phyloP scores from a whole-genome alignment of 495 filamentous ascomycete species.

The Podospora sp. region DNA sequence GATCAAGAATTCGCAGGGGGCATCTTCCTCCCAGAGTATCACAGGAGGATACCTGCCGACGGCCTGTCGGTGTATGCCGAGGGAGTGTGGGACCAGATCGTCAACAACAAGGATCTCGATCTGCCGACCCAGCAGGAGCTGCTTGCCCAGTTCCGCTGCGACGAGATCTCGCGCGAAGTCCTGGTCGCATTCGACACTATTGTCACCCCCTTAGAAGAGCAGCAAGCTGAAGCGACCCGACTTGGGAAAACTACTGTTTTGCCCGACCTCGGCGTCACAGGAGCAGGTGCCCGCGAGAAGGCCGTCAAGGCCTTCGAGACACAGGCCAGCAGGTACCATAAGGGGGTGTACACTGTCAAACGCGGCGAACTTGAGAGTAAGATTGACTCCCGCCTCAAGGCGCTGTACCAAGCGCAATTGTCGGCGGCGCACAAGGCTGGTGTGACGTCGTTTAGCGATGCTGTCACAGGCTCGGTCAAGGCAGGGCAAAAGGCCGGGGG shows the following conservation, averaged over 20 bases:
- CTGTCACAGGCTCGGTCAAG: slow-evolving; percentile 76
- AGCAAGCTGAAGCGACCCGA: slow-evolving; percentile 72
- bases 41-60: slow-evolving; percentile 92
- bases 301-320: slow-evolving; percentile 81
- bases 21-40: slow-evolving; percentile 91
- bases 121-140: slow-evolving; percentile 96
- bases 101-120: slow-evolving; percentile 97
- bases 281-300: slow-evolving; percentile 70
- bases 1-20: slow-evolving; percentile 75
- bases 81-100: slow-evolving; percentile 96
- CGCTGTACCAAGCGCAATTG: slow-evolving; percentile 84
- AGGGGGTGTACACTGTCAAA: slow-evolving; percentile 87
- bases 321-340: slow-evolving; percentile 92
- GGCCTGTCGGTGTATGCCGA: slow-evolving; percentile 91
- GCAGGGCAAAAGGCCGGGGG: slow-evolving; percentile 86
- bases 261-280: slow-evolving; percentile 72
- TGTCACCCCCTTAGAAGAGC: slow-evolving; percentile 82
- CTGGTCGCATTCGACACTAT: slow-evolving; percentile 79
- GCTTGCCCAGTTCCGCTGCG: slow-evolving; percentile 94
- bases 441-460: slow-evolving; percentile 84
- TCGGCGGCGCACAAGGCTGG: slow-evolving; percentile 85
- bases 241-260: slow-evolving; percentile 72
- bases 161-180: slow-evolving; percentile 90
- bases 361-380: slow-evolving; percentile 80
- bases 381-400: slow-evolving; percentile 82